phyloP scores from a whole-genome alignment of 352 stramenopile species.

The Thraustotheca clavata region DNA sequence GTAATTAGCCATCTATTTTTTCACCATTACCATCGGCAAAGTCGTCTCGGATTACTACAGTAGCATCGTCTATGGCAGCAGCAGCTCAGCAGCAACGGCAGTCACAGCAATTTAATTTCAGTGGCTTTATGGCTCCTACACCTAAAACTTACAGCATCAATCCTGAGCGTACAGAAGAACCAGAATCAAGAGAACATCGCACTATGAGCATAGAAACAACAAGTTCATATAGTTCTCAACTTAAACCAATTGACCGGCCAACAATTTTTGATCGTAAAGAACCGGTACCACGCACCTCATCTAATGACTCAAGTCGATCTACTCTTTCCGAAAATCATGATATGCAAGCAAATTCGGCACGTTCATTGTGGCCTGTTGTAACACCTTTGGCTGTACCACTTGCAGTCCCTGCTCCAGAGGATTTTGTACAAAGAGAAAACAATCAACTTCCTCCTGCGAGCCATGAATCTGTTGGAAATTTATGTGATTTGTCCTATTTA shows the following conservation, averaged over 20 bases:
- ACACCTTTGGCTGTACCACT: background rate
- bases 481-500: conserved; percentile 20
- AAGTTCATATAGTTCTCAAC: background rate
- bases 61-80: background rate
- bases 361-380: background rate
- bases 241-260: background rate
- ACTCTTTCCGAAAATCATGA: background rate
- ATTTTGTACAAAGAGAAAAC: conserved; percentile 28
- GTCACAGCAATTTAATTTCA: conserved; percentile 7
- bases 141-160: conserved; percentile 1
- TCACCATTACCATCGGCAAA: background rate
- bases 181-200: background rate
- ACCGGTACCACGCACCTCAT: background rate
- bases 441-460: too few species aligned
- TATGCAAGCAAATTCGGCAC: background rate
- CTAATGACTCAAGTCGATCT: background rate
- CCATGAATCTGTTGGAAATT: background rate
- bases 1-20: background rate
- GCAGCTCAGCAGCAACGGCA: background rate
- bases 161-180: background rate
- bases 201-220: background rate
- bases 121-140: background rate
- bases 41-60: background rate
- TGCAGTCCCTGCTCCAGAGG: background rate
- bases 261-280: background rate